These are phyloP conservation scores for Lasiodiplodia sp. DNA, from an alignment of 2,329 filamentous ascomycete genomes.

Conservation along the genomic window DNA sequence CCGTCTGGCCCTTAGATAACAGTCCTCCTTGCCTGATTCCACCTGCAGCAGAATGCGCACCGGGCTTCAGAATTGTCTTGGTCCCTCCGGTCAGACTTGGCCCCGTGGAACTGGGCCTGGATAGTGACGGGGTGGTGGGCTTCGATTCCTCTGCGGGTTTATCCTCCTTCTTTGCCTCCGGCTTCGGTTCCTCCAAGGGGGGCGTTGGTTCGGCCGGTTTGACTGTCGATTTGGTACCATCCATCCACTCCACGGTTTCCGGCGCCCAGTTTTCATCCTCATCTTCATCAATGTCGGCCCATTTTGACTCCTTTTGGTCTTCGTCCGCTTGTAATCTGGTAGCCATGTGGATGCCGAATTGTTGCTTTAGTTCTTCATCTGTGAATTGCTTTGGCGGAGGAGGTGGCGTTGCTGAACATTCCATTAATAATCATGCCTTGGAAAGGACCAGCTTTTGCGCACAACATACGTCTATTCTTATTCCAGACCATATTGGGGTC, in stretches of 20 bases:
- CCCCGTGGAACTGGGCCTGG: slow-evolving; percentile 45
- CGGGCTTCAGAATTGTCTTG: slow-evolving; percentile 60
- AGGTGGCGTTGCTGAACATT: slow-evolving; percentile 62
- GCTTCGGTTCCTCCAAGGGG: slow-evolving; percentile 40
- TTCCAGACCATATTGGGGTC: slow-evolving; percentile 85
- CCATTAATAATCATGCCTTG: slow-evolving; percentile 1
- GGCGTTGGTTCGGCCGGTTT: slow-evolving; percentile 60
- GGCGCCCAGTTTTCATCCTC: slow-evolving; percentile 82
- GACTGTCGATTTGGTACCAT: slow-evolving; percentile 82
- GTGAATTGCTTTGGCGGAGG: slow-evolving; percentile 82
- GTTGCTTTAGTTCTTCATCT: slow-evolving; percentile 83
- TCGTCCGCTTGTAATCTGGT: slow-evolving; percentile 80
- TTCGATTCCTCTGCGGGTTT: slow-evolving; percentile 50
- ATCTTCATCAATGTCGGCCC: slow-evolving; percentile 89
- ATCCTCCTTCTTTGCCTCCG: slow-evolving; percentile 34
- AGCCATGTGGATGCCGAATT: slow-evolving; percentile 86
- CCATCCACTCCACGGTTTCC: slow-evolving; percentile 85
- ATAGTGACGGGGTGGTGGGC: slow-evolving; percentile 34
- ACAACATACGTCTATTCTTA: slow-evolving; percentile 77
- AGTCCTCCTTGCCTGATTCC: slow-evolving; percentile 62
- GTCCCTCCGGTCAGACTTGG: slow-evolving; percentile 39
- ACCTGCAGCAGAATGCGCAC: slow-evolving; percentile 43
- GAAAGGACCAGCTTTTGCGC: not conserved
- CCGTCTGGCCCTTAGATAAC: slow-evolving; percentile 70
- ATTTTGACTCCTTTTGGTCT: slow-evolving; percentile 76